phyloP scores from a whole-genome alignment of 140 eudicot genomes.

The Senecio squalidus region DNA sequence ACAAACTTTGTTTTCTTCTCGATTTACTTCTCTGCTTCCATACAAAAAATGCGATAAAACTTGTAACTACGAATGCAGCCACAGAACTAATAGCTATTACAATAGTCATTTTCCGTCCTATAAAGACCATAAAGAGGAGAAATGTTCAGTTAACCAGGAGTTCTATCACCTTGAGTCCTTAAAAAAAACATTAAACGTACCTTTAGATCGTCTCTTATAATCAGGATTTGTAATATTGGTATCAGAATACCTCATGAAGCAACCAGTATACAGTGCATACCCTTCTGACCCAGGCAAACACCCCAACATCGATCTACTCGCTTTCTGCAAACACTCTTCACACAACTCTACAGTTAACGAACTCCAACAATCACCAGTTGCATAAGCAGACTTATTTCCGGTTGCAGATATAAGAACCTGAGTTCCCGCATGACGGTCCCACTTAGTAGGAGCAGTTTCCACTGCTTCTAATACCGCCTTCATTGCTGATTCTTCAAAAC shows the following conservation, averaged over 20 bases:
- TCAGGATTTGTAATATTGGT: conserved; percentile 21
- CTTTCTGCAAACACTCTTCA: conserved; percentile 49
- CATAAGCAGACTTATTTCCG: conserved; percentile 38
- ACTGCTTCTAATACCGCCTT: conserved; percentile 45
- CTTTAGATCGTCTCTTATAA: conserved; percentile 33
- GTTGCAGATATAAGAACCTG: conserved; percentile 26
- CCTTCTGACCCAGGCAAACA: conserved; percentile 65
- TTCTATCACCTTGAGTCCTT: background rate
- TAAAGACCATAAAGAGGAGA: conserved; percentile 9
- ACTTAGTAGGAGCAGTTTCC: conserved; percentile 28
- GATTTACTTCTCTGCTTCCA: conserved; percentile 43
- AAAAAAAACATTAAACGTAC: conserved; percentile 8
- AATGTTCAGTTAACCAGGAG: background rate
- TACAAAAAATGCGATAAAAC: conserved; percentile 28
- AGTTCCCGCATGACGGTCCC: conserved; percentile 32
- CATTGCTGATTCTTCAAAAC: conserved; percentile 39
- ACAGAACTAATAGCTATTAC: conserved; percentile 40
- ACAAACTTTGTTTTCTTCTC: conserved; percentile 43
- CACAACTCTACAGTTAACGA: conserved; percentile 44
- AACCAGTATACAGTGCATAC: conserved; percentile 43
- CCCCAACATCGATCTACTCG: conserved; percentile 27
- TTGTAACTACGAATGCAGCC: conserved; percentile 34
- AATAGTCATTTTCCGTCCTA: conserved; percentile 35
- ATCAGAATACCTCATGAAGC: conserved; percentile 50
- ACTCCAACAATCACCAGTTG: conserved; percentile 65